Evolutionary conservation across 495 filamentous ascomycete genomes (phyloP), one percentile per base, ranked within the genome.

Genomic region (Jackrogersella minutella): DNA sequence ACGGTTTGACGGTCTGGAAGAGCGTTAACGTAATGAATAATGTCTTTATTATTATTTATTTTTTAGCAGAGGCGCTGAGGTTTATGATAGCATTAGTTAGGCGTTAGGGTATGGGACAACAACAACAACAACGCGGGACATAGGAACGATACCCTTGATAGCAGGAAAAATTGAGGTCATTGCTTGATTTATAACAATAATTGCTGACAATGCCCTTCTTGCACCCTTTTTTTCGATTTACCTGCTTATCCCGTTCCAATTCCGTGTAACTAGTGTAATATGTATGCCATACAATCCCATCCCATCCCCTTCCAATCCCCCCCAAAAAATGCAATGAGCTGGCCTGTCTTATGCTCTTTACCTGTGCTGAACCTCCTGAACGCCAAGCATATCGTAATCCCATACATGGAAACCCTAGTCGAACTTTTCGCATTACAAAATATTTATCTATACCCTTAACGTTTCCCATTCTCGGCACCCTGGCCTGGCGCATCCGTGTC

Each of bases 111-210:
- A 26, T 47, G 22, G 40, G 40, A 43, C 17, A 43, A 11, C n/a
- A n/a, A n/a, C n/a, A n/a, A n/a, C n/a, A n/a, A n/a, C n/a, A n/a
- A n/a, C n/a, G n/a, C 26, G 7, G 26, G 44, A 44, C 19, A 50
- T 40, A 21, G 41, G 43, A 41, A 57, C 13, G 65, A 68, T 68
- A 68, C 65, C 65, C 65, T 62, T 68, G 24, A 58, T 37, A 40
- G 58, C 30, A 62, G 36, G 39, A 68, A 53, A n/a, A 66, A 66
- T 61, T 61, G 63, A 55, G 17, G 52, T 51, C 55, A 19, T 26
- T 34, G 51, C n/a, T 60, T 56, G 11, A n/a, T 7, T 65, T 28
- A n/a, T 30, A 58, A 43, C 31, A 36, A 52, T 5, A 36, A 30
- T 17, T 17, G 17, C 46, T 7, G 17, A 17, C 24, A 31, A 31